Evolutionary conservation across 1,284 basidiomycete genomes (phyloP).

Genomic region (Leucocoprinus gongylophorus): DNA sequence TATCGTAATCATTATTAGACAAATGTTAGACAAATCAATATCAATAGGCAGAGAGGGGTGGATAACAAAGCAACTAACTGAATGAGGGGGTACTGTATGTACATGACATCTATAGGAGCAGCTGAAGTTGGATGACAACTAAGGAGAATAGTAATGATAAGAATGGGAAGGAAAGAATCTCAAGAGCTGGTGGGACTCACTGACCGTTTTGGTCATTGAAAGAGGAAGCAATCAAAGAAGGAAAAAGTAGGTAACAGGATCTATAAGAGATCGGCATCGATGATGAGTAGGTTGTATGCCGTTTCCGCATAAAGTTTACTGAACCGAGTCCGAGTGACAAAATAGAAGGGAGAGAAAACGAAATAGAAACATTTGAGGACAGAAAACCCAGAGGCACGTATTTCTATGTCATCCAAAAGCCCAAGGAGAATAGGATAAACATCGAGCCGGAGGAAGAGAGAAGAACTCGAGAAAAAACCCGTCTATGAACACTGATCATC

Average conservation of each 20-base stretch:
- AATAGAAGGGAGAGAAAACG: constrained; percentile 3
- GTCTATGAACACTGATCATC: constrained; percentile 14
- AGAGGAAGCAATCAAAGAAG: constrained; percentile 1
- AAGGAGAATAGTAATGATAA: not conserved
- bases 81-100: too few species aligned
- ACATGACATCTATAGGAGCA: too few species aligned
- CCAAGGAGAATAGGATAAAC: not conserved
- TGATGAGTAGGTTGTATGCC: not conserved
- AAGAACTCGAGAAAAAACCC: constrained; percentile 2
- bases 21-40: too few species aligned
- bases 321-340: constrained; percentile 6
- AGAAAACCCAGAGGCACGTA: not conserved
- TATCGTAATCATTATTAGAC: too few species aligned
- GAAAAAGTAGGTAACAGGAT: constrained; percentile 7
- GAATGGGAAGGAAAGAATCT: not conserved
- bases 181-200: too few species aligned
- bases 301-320: constrained; percentile 14
- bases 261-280: constrained; percentile 7
- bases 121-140: too few species aligned
- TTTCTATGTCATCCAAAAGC: constrained; percentile 4
- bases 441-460: constrained; percentile 1
- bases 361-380: constrained; percentile 6
- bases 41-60: too few species aligned
- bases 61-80: too few species aligned
- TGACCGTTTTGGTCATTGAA: not conserved